A percentile compares a stretch with the other conserved stretches of the same genome.
Conservation (phyloP, 2,329 filamentous ascomycete species). For the Aspergillus jensenii region DNA sequence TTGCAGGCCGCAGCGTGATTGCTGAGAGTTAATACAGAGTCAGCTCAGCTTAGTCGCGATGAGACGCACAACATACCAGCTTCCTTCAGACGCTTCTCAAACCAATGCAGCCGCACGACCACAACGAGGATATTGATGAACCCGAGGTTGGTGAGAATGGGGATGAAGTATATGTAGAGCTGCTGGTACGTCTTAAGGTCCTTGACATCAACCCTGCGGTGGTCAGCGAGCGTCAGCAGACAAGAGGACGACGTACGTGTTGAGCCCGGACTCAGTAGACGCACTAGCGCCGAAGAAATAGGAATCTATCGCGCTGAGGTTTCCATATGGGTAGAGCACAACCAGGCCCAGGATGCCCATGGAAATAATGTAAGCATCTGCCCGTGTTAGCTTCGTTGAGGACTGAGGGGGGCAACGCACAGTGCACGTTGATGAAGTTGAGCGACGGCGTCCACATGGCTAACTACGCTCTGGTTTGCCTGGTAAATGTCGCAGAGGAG, state of each 20-base stretch:
- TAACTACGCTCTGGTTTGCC: too few species aligned
- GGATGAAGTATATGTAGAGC: conserved; percentile 52
- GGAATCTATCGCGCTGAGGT: conserved; percentile 47
- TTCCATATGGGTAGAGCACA: conserved; percentile 42
- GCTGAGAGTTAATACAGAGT: too few species aligned
- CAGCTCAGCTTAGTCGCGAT: too few species aligned
- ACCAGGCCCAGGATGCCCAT: conserved; percentile 37
- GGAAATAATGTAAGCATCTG: conserved; percentile 44
- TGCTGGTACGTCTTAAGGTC: conserved; percentile 53
- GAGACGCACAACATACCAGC: conserved; percentile 25
- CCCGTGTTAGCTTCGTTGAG: not conserved
- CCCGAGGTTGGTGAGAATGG: conserved; percentile 49
- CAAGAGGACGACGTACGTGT: conserved; percentile 41
- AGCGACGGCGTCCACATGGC: too few species aligned
- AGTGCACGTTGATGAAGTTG: too few species aligned
- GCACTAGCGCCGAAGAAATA: conserved; percentile 53
- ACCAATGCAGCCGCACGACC: conserved; percentile 50
- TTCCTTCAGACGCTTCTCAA: conserved; percentile 46
- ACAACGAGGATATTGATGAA: conserved; percentile 54
- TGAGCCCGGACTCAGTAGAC: conserved; percentile 53
- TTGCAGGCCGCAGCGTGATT: too few species aligned
- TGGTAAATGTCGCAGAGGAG: too few species aligned
- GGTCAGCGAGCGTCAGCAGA: not conserved
- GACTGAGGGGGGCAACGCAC: too few species aligned
- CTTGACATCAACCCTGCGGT: conserved; percentile 50